phyloP scores from a whole-genome alignment of 2,329 filamentous ascomycete species.

The Annulohypoxylon truncatum region DNA sequence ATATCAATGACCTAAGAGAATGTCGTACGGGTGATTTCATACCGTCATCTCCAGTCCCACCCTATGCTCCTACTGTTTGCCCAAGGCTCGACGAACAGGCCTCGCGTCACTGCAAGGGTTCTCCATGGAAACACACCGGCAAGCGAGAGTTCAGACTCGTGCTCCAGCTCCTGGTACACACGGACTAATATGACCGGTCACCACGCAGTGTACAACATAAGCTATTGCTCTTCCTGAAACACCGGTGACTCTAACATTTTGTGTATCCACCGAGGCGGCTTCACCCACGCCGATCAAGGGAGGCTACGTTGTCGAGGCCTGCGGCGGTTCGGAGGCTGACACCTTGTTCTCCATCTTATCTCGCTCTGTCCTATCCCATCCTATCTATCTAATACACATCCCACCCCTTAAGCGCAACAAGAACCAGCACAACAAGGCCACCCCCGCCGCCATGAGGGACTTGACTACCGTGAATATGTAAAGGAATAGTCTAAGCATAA shows the following conservation, averaged over 20 bases:
- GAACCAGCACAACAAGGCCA: neutral
- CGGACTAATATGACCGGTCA: constrained; percentile 3
- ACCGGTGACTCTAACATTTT: constrained; percentile 29
- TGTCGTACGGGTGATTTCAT: constrained; percentile 15
- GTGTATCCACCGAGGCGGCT: constrained; percentile 20
- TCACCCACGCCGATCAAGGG: constrained; percentile 34
- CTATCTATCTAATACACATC: neutral
- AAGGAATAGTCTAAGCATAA: constrained; percentile 31
- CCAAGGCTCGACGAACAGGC: constrained; percentile 28
- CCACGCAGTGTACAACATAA: constrained; percentile 5
- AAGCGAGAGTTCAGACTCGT: constrained; percentile 17
- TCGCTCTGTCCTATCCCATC: constrained; percentile 5
- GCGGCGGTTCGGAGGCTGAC: constrained; percentile 14
- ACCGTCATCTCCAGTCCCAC: constrained; percentile 23
- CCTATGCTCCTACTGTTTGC: constrained; percentile 17
- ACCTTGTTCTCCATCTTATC: neutral
- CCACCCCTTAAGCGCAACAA: neutral
- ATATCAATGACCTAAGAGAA: constrained; percentile 12
- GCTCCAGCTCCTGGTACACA: constrained; percentile 19
- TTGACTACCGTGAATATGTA: constrained; percentile 18
- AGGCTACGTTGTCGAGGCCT: constrained; percentile 19
- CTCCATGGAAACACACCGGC: constrained; percentile 15
- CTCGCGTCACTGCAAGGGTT: constrained; percentile 33
- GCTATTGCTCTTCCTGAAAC: constrained; percentile 24
- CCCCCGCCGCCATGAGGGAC: constrained; percentile 8